phyloP scores from a whole-genome alignment of 352 stramenopile species.

The Pythium biforme region DNA sequence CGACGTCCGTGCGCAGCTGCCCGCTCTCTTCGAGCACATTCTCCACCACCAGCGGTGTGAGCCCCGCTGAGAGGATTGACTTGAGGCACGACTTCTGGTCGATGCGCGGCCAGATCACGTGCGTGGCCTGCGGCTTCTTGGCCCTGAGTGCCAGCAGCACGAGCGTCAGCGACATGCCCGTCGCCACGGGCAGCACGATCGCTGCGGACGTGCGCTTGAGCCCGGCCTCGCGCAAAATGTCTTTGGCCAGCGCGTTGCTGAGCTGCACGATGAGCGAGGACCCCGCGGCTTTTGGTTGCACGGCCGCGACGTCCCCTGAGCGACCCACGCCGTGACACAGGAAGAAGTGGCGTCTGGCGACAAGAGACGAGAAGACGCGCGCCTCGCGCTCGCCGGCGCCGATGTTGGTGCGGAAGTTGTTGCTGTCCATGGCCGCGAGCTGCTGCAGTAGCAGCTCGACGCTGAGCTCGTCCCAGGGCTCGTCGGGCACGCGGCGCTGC shows the following conservation, averaged over 20 bases:
- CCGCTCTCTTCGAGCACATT: constrained; percentile 57
- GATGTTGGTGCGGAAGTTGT: constrained; percentile 91
- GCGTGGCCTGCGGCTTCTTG: constrained; percentile 46
- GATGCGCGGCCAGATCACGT: constrained; percentile 94
- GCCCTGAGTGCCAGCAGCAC: constrained; percentile 86
- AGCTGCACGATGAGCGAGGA: constrained; percentile 96
- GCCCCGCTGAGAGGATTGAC: constrained; percentile 91
- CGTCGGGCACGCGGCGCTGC: constrained; percentile 79
- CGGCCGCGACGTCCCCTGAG: constrained; percentile 96
- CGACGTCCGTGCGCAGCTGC: constrained; percentile 91
- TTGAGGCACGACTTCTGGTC: constrained; percentile 99
- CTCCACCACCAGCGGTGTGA: constrained; percentile 90
- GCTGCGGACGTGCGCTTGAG: constrained; percentile 58
- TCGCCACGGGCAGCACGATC: constrained; percentile 96
- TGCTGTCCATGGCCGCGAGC: constrained; percentile 92
- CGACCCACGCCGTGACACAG: constrained; percentile 96
- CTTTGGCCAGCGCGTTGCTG: constrained; percentile 86
- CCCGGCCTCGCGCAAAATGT: constrained; percentile 90
- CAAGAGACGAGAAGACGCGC: constrained; percentile 82
- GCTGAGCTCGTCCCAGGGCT: constrained; percentile 88
- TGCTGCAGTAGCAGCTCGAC: constrained; percentile 88
- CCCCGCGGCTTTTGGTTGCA: constrained; percentile 98
- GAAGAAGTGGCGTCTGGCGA: constrained; percentile 90
- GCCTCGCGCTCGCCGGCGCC: constrained; percentile 97
- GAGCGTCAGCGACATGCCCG: constrained; percentile 95